Evolutionary conservation across 2,329 filamentous ascomycete species (phyloP).

Genomic region (Talaromyces pinophilus): DNA sequence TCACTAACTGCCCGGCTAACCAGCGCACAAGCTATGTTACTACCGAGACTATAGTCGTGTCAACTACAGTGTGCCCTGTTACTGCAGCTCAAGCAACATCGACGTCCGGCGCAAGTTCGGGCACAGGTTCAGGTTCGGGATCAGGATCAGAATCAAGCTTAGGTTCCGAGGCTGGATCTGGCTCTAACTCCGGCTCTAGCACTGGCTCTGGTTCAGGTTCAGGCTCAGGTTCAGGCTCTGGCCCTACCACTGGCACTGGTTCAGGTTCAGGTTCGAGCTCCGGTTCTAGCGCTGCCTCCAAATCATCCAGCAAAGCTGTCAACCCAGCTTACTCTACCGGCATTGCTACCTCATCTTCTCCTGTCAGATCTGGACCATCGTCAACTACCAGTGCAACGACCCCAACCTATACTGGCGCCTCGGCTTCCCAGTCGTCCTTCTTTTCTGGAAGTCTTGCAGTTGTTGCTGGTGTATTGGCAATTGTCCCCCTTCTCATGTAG

Average conservation of each 20-base stretch:
- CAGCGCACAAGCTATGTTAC: slow-evolving; percentile 14
- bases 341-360: neutral
- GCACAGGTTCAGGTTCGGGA: neutral
- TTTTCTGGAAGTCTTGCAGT: neutral
- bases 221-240: neutral
- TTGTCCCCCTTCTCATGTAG: slow-evolving; percentile 6
- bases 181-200: neutral
- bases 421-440: neutral
- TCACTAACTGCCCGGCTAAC: slow-evolving; percentile 15
- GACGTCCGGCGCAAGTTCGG: neutral
- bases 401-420: neutral
- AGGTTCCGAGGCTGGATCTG: neutral
- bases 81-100: slow-evolving; percentile 9
- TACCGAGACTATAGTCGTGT: slow-evolving; percentile 11
- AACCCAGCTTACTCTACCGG: neutral
- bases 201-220: neutral
- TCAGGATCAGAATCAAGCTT: neutral
- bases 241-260: neutral
- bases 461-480: neutral
- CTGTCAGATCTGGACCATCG: neutral
- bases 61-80: slow-evolving; percentile 13
- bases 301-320: neutral
- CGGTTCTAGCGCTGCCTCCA: neutral
- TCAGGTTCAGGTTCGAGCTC: neutral
- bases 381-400: neutral